phyloP scores from a whole-genome alignment of 1,284 basidiomycete genomes.

The Ustilago xerochloae region DNA sequence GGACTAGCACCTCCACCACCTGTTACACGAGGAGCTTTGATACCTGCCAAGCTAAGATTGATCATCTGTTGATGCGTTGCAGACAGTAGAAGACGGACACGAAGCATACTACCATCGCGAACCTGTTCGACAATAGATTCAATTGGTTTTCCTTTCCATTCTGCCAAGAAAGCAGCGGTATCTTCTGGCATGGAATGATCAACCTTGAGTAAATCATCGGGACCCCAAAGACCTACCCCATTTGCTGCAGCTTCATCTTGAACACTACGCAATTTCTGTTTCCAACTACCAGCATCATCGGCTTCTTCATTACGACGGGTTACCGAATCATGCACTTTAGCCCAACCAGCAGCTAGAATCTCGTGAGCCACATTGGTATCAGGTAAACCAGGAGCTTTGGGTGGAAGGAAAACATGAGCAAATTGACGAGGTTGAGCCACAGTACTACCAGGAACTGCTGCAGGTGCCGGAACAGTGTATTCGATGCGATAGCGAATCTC shows the following conservation, averaged over 20 bases:
- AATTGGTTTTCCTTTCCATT: slow-evolving; percentile 88
- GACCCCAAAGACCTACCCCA: slow-evolving; percentile 85
- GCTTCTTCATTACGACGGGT: slow-evolving; percentile 71
- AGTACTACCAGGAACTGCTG: slow-evolving; percentile 76
- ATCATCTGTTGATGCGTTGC: slow-evolving; percentile 87
- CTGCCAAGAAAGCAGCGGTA: slow-evolving; percentile 84
- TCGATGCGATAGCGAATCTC: slow-evolving; percentile 82
- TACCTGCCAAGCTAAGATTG: slow-evolving; percentile 71
- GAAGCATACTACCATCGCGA: slow-evolving; percentile 89
- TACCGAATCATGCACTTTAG: slow-evolving; percentile 83
- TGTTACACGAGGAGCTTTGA: slow-evolving; percentile 59
- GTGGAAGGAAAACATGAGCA: slow-evolving; percentile 61
- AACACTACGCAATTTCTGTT: slow-evolving; percentile 75
- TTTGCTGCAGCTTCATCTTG: slow-evolving; percentile 82
- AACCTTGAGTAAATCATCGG: slow-evolving; percentile 73
- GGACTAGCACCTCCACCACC: slow-evolving; percentile 58
- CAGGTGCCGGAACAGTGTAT: slow-evolving; percentile 78
- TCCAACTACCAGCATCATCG: slow-evolving; percentile 78
- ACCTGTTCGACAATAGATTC: slow-evolving; percentile 94
- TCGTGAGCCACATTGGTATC: slow-evolving; percentile 73
- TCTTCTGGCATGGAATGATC: slow-evolving; percentile 86
- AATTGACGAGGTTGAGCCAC: slow-evolving; percentile 70
- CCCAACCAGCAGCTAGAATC: slow-evolving; percentile 87
- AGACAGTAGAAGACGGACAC: slow-evolving; percentile 86
- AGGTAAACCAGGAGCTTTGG: slow-evolving; percentile 53